Evolutionary conservation across 352 stramenopile genomes (phyloP).

Genomic region (Blastocystis sp.): DNA sequence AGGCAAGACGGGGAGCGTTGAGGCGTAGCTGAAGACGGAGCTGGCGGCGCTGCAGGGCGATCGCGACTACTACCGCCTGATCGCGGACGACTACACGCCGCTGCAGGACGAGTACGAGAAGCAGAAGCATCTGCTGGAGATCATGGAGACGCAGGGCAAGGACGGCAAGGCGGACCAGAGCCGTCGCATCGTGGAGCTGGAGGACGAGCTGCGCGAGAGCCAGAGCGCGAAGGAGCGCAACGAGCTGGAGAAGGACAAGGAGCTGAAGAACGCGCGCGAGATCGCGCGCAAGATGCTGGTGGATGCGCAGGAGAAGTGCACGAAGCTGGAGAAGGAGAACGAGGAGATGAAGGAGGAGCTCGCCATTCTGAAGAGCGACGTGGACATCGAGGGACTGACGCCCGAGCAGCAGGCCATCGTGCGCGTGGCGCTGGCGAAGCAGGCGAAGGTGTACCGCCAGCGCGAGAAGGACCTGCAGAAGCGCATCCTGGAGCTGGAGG

Average conservation of each 20-base stretch:
- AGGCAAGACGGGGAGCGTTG: not conserved
- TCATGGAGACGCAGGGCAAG: not conserved
- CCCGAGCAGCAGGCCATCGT: slow-evolving; percentile 29
- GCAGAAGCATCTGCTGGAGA: not conserved
- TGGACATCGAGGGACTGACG: slow-evolving; percentile 27
- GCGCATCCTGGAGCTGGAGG: slow-evolving; percentile 57
- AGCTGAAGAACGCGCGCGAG: slow-evolving; percentile 38
- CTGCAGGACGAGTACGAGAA: slow-evolving; percentile 24
- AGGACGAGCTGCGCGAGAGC: slow-evolving; percentile 3
- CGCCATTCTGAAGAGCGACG: not conserved
- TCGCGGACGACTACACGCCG: slow-evolving; percentile 26
- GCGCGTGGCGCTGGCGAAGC: slow-evolving; percentile 38
- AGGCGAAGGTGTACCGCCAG: slow-evolving; percentile 57
- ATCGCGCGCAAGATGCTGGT: not conserved
- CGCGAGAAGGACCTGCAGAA: slow-evolving; percentile 59
- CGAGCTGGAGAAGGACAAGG: not conserved
- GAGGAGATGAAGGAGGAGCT: slow-evolving; percentile 56
- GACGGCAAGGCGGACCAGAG: not conserved
- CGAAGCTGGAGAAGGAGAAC: slow-evolving; percentile 58
- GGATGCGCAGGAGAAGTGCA: slow-evolving; percentile 19
- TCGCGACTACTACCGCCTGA: not conserved
- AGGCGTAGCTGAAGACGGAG: slow-evolving; percentile 43
- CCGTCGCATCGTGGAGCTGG: not conserved
- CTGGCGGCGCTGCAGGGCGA: not conserved
- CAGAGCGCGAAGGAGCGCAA: not conserved